A percentile compares a stretch with the other conserved stretches of the same genome.
Conservation (phyloP, 331 rosid genomes). For the Malus hybrid region DNA sequence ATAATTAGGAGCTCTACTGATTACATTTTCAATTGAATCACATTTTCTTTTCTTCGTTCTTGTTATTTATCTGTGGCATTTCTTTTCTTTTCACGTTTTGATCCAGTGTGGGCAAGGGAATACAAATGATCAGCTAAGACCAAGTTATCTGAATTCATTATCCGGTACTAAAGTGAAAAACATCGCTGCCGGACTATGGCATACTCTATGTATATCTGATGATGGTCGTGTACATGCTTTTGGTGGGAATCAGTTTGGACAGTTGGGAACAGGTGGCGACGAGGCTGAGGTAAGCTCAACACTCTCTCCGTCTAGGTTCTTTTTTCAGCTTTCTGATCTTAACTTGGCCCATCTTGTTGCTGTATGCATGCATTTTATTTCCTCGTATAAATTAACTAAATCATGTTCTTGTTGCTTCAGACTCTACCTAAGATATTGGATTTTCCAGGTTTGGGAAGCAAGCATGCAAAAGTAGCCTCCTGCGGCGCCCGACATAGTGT, state of each 20-base stretch:
- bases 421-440: conserved; percentile 66
- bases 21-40: background rate
- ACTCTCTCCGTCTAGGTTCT: background rate
- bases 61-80: background rate
- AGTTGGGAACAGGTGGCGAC: conserved; percentile 75
- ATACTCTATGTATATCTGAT: conserved; percentile 60
- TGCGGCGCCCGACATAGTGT: conserved; percentile 92
- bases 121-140: conserved; percentile 67
- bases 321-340: background rate
- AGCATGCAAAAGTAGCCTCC: conserved; percentile 42
- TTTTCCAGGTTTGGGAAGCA: conserved; percentile 48
- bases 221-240: conserved; percentile 62
- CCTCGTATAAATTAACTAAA: background rate
- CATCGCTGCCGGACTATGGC: conserved; percentile 92
- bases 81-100: background rate
- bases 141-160: conserved; percentile 56
- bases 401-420: conserved; percentile 23
- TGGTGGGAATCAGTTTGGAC: conserved; percentile 96
- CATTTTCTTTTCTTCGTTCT: background rate
- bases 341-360: background rate
- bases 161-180: conserved; percentile 38
- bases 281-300: conserved; percentile 56
- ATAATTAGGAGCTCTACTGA: background rate
- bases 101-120: conserved; percentile 81
- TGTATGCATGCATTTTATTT: background rate